Base-by-base conservation (phyloP, 1,284 basidiomycete species). In the Ceratobasidium sp. region DNA sequence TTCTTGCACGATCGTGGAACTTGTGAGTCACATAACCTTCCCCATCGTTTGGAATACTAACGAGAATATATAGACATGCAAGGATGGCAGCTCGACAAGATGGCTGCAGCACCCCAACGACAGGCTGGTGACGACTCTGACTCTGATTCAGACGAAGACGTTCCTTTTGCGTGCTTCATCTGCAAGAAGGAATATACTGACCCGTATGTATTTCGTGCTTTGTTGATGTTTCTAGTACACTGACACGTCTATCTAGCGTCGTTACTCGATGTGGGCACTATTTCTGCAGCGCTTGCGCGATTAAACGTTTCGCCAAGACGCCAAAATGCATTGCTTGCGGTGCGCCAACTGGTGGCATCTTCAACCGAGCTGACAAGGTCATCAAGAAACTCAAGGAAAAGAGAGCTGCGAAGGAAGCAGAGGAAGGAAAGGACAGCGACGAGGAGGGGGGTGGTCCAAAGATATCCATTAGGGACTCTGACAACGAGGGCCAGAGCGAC, bases 261-360 rank as follows among this genome's bases (percentile, higher is more conserved):
- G 94, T 96, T 68, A 99, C 98, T 22, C 91, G 93, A 69, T 99
- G 98, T 82, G 94, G 94, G 1, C 98, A 99, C 83, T 98, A 98
- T 84, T 99, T 96, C 81, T 98, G 96, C 83, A 94, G 93, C 73
- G 88, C 91, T 22, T 98, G 96, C 81, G 96, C 96, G 9, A 94
- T 98, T 82, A 93, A 94, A 82, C 89, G 98, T 49, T 99, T 93
- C 79, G 89, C 90, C 53, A 97, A 92, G 85, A 98, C 94, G 49
- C 94, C 95, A 1, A 99, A 97, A 83, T 99, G 98, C 79, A 89
- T 95, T 72, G 98, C 96, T 2, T 99, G 97, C 81, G 93, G 95
- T 65, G 89, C 94, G 14, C 89, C 95, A 2, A 99, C 97, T 0
- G 92, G 90, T 16, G 97, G 97, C 1, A 94, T 99, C 78, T 99